These are phyloP conservation scores for Plasmopara halstedii DNA, from an alignment of 352 stramenopile species.

Conservation along the genomic window DNA sequence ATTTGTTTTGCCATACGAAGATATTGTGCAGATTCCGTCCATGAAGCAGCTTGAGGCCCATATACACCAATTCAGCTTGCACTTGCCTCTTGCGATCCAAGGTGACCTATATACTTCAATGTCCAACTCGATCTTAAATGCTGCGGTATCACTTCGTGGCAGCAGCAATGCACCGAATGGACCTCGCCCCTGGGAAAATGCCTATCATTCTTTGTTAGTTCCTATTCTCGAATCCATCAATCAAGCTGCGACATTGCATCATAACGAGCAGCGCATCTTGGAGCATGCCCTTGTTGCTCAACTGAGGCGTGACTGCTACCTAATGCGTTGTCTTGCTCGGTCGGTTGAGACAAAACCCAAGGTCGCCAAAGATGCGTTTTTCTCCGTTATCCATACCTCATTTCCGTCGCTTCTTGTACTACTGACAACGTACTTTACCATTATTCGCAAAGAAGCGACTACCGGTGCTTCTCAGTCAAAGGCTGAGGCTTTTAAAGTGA, in stretches of 20 bases:
- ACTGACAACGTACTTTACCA: constrained; percentile 61
- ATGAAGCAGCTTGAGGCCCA: constrained; percentile 63
- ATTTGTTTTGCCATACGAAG: constrained; percentile 59
- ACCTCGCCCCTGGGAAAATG: constrained; percentile 39
- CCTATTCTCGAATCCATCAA: constrained; percentile 68
- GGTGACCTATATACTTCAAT: constrained; percentile 72
- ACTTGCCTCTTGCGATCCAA: constrained; percentile 63
- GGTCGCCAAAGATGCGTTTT: constrained; percentile 66
- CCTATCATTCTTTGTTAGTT: constrained; percentile 51
- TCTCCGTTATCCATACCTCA: constrained; percentile 42
- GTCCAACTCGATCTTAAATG: constrained; percentile 74
- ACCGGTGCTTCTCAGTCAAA: constrained; percentile 24
- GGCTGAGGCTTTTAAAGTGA: constrained; percentile 52
- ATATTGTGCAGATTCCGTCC: constrained; percentile 54
- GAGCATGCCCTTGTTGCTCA: constrained; percentile 58
- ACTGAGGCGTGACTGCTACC: constrained; percentile 59
- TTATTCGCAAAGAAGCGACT: constrained; percentile 44
- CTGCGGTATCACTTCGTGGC: constrained; percentile 52
- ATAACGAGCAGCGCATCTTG: constrained; percentile 64
- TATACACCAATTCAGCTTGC: constrained; percentile 67
- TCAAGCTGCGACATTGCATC: constrained; percentile 52
- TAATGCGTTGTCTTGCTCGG: constrained; percentile 57
- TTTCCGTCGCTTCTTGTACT: constrained; percentile 57
- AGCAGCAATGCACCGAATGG: constrained; percentile 13
- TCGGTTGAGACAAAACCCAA: constrained; percentile 74